phyloP scores from a whole-genome alignment of 1,284 basidiomycete genomes.

The Microbotryum scabiosae region DNA sequence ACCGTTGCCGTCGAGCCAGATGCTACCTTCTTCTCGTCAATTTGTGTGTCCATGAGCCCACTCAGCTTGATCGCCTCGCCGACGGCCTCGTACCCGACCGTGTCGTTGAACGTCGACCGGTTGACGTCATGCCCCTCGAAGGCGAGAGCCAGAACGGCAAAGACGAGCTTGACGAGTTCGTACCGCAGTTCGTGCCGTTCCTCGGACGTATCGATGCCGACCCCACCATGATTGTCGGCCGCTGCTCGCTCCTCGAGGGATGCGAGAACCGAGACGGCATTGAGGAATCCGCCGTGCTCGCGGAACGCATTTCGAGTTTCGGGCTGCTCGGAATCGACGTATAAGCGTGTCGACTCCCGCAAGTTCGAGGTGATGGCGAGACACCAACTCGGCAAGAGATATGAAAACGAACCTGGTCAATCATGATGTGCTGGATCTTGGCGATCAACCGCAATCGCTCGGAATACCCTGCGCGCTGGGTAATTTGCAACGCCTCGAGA shows the following conservation, averaged over 20 bases:
- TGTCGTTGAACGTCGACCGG: slow-evolving; percentile 2
- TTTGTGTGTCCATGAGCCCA: not conserved
- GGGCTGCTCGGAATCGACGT: not conserved
- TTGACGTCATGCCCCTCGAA: slow-evolving; percentile 3
- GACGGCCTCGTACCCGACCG: slow-evolving; percentile 4
- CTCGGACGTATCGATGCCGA: not conserved
- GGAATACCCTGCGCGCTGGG: not conserved
- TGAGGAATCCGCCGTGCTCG: slow-evolving; percentile 9
- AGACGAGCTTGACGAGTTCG: slow-evolving; percentile 12
- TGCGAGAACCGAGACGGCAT: slow-evolving; percentile 5
- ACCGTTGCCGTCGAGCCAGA: too few relatives aligned
- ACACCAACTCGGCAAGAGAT: not conserved
- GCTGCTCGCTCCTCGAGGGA: slow-evolving; percentile 1
- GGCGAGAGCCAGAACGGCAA: slow-evolving; percentile 10
- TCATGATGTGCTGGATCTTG: not conserved
- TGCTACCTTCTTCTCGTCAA: not conserved
- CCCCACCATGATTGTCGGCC: not conserved
- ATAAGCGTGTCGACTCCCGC: not conserved
- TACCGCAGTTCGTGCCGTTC: slow-evolving; percentile 3
- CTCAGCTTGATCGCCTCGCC: slow-evolving; percentile 10
- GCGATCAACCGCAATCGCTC: slow-evolving; percentile 2
- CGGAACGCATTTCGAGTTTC: slow-evolving; percentile 6
- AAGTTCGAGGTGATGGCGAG: not conserved
- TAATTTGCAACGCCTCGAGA: slow-evolving; percentile 4
- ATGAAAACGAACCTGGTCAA: not conserved